Conservation (phyloP, 31 red algal species). For the Odonthalia washingtoniensis region DNA sequence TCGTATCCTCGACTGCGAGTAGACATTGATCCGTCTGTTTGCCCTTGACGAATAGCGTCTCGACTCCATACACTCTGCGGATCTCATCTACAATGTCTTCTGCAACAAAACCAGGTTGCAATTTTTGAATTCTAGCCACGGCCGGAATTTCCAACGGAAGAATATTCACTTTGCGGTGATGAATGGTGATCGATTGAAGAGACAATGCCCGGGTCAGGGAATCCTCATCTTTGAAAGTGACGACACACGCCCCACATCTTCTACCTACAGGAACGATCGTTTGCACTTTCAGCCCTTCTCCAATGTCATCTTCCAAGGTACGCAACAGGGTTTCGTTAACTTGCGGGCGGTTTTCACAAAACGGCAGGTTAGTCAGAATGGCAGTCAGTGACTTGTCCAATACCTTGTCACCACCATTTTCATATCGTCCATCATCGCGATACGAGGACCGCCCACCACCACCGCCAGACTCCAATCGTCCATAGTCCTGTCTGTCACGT, state of each 20-base stretch:
- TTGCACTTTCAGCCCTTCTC: constrained; percentile 44
- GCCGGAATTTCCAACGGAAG: constrained; percentile 68
- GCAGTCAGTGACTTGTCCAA: constrained; percentile 56
- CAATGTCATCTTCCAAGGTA: constrained; percentile 48
- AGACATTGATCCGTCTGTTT: constrained; percentile 68
- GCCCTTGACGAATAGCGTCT: constrained; percentile 58
- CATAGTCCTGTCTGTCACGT: constrained; percentile 14
- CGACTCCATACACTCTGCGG: constrained; percentile 56
- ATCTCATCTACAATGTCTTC: constrained; percentile 74
- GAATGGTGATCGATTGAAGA: constrained; percentile 59
- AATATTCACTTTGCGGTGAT: constrained; percentile 67
- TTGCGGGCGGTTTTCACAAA: constrained; percentile 64
- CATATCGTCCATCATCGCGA: constrained; percentile 34
- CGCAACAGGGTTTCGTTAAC: constrained; percentile 53
- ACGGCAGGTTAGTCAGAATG: constrained; percentile 70
- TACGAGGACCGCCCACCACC: constrained; percentile 7
- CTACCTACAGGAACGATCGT: constrained; percentile 65
- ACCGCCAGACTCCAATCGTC: constrained; percentile 5
- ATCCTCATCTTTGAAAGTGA: constrained; percentile 56
- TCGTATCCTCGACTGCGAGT: constrained; percentile 64
- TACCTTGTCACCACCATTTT: constrained; percentile 22
- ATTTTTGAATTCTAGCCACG: constrained; percentile 64
- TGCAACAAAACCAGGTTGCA: constrained; percentile 51
- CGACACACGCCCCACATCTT: constrained; percentile 63
- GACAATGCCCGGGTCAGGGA: constrained; percentile 45